Percentiles rank a stretch among this genome's conserved stretches.
These are phyloP conservation scores for Arctium minus DNA, from an alignment of 129 eudicot genomes.

Conservation along the genomic window DNA sequence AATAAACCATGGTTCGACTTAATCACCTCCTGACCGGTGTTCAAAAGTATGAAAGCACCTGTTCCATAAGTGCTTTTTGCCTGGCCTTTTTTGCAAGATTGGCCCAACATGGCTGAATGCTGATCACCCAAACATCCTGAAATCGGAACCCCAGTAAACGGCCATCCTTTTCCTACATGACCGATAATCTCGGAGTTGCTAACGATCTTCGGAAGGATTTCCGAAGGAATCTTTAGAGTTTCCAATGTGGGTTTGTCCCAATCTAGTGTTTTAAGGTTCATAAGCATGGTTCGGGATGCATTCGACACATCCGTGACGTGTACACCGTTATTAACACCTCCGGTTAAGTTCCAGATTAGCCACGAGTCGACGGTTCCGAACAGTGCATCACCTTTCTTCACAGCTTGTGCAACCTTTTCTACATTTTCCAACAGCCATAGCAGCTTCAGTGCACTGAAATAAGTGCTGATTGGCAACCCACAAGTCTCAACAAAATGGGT, in stretches of 20 bases:
- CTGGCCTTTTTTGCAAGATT: constrained; percentile 69
- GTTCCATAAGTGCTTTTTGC: constrained; percentile 92
- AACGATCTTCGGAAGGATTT: constrained; percentile 61
- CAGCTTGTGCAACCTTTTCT: constrained; percentile 49
- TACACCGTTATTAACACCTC: constrained; percentile 52
- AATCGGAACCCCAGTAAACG: constrained; percentile 64
- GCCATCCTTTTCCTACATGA: constrained; percentile 65
- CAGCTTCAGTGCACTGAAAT: constrained; percentile 76
- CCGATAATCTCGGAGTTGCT: constrained; percentile 76
- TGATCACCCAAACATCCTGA: constrained; percentile 92
- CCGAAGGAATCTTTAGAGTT: constrained; percentile 39
- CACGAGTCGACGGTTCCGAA: constrained; percentile 83
- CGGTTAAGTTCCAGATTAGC: constrained; percentile 85
- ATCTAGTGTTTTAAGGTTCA: constrained; percentile 65
- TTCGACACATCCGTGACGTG: constrained; percentile 87
- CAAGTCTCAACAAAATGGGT: constrained; percentile 66
- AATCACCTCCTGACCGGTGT: constrained; percentile 64
- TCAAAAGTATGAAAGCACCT: constrained; percentile 75
- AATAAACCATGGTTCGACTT: constrained; percentile 65
- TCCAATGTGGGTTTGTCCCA: constrained; percentile 62
- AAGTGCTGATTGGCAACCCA: constrained; percentile 84
- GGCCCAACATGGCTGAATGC: constrained; percentile 87
- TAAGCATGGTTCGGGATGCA: constrained; percentile 82
- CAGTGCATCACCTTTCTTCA: constrained; percentile 56
- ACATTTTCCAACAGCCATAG: constrained; percentile 71